Evolutionary conservation across 495 filamentous ascomycete species (phyloP).

Genomic region (Daldinia grandis): DNA sequence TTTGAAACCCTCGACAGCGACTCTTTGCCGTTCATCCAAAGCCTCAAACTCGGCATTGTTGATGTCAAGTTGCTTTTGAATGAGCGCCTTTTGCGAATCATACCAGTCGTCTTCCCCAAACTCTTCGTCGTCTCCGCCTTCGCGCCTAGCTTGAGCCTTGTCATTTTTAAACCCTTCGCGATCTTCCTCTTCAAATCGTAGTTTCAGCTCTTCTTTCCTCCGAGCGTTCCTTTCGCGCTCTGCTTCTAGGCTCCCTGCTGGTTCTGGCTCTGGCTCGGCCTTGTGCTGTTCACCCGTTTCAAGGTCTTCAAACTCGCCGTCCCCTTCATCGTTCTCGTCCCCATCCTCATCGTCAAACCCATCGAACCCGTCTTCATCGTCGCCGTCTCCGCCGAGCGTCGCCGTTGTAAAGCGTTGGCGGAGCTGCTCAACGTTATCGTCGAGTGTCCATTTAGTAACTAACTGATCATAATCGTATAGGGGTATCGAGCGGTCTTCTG

Average conservation of each 20-base stretch:
- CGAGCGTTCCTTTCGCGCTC: constrained; percentile 92
- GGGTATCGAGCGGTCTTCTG: constrained; percentile 81
- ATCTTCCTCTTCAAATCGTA: constrained; percentile 97
- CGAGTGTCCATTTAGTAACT: constrained; percentile 83
- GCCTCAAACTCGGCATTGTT: constrained; percentile 90
- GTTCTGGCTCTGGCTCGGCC: constrained; percentile 45
- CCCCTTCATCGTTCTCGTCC: constrained; percentile 83
- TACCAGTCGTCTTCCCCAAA: constrained; percentile 99
- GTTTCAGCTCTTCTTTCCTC: constrained; percentile 90
- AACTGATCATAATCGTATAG: constrained; percentile 80
- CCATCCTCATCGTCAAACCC: constrained; percentile 57
- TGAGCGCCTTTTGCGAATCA: constrained; percentile 90
- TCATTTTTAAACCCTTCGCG: constrained; percentile 90
- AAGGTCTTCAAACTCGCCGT: constrained; percentile 89
- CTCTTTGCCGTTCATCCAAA: constrained; percentile 80
- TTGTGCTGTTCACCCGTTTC: constrained; percentile 75
- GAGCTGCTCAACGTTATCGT: constrained; percentile 78
- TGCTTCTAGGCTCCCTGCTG: constrained; percentile 65
- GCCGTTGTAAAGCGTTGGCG: constrained; percentile 76
- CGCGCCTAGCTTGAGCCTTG: constrained; percentile 72
- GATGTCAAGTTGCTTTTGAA: constrained; percentile 94
- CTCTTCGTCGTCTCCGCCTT: constrained; percentile 69
- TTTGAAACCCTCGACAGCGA: constrained; percentile 84
- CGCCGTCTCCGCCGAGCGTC: constrained; percentile 63
- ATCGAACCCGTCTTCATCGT: constrained; percentile 54